phyloP scores from a whole-genome alignment of 225 moss, liverwort and hornwort genomes.

The Straminergon stramineum region DNA sequence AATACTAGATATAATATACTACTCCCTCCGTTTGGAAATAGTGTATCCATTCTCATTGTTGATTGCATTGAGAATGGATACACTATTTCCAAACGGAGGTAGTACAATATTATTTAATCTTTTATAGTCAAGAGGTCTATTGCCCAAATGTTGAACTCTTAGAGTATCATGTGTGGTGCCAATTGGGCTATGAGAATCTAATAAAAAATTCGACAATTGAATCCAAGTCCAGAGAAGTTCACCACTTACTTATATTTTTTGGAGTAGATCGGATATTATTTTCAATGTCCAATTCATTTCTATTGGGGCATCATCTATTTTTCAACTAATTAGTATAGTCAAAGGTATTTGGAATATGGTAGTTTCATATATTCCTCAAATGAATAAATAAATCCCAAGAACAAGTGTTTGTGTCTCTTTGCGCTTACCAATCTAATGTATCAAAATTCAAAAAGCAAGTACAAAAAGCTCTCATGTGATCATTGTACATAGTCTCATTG shows the following conservation, averaged over 20 bases:
- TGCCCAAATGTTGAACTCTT: background rate
- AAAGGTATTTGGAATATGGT: background rate
- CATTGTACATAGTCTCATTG: background rate
- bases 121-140: accelerated
- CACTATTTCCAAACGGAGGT: too few relatives aligned
- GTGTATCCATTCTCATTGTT: too few relatives aligned
- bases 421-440: background rate
- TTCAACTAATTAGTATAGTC: accelerated
- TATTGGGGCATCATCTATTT: accelerated
- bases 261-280: accelerated
- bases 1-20: background rate
- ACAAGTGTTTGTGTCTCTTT: accelerated
- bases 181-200: accelerated
- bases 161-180: accelerated
- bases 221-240: accelerated
- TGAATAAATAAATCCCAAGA: background rate
- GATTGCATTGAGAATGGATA: too few relatives aligned
- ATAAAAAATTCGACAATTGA: accelerated
- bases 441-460: background rate
- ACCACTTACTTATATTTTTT: background rate
- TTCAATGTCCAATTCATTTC: background rate
- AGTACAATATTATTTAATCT: background rate
- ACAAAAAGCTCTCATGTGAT: background rate
- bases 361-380: accelerated
- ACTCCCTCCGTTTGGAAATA: too few relatives aligned